Conservation (phyloP, 106 monocot genomes). For the Gastrodia elata region DNA sequence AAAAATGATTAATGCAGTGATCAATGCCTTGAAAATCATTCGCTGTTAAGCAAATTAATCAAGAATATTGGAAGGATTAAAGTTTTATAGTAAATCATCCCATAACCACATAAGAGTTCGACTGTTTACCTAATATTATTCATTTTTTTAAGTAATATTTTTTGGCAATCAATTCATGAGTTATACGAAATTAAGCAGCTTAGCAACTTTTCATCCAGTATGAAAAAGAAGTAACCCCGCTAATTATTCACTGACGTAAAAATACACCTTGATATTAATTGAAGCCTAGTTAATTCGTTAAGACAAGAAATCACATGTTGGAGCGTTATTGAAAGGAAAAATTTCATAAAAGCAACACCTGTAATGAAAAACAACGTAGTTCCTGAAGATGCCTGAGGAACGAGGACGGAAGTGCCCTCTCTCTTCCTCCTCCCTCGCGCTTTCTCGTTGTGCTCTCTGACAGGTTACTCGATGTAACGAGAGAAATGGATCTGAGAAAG, state of each 20-base stretch:
- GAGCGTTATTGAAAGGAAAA: too few species aligned
- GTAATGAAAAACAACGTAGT: not conserved
- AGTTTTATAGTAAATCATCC: not conserved
- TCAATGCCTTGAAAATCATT: not conserved
- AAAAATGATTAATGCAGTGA: not conserved
- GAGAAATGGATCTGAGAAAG: not conserved
- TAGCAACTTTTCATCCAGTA: too few species aligned
- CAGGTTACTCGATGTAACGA: not conserved
- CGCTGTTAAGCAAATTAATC: not conserved
- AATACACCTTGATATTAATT: too few species aligned
- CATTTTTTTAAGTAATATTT: too few species aligned
- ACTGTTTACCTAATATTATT: too few species aligned
- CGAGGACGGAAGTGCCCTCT: not conserved
- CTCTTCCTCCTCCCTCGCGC: too few species aligned
- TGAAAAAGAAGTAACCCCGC: too few species aligned
- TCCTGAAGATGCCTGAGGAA: not conserved
- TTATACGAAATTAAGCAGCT: too few species aligned
- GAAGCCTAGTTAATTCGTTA: too few species aligned
- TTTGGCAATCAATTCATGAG: too few species aligned
- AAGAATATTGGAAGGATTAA: not conserved
- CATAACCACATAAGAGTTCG: not conserved
- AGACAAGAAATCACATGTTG: too few species aligned
- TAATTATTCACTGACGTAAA: too few species aligned
- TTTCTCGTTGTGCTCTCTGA: not conserved
- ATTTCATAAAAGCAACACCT: not conserved